These are phyloP conservation scores for Sporothrix luriei DNA, from an alignment of 2,329 filamentous ascomycete genomes.

Conservation along the genomic window DNA sequence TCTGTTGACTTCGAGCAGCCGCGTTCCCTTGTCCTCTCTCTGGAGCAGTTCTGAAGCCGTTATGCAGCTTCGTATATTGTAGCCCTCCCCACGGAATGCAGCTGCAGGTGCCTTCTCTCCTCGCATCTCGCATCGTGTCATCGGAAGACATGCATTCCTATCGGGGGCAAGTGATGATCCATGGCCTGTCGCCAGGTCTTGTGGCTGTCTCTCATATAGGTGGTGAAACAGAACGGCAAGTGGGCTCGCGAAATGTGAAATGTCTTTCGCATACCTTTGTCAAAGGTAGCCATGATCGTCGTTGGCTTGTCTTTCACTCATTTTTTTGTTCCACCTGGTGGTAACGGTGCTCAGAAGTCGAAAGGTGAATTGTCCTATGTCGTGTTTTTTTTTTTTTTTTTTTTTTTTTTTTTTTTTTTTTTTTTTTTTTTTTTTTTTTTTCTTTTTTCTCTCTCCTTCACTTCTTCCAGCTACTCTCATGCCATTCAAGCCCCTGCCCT, in stretches of 20 bases:
- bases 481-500: neutral
- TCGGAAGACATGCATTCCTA: too few relatives aligned
- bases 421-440: neutral
- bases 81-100: neutral
- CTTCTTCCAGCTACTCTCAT: neutral
- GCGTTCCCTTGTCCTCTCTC: neutral
- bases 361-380: neutral
- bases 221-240: neutral
- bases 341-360: neutral
- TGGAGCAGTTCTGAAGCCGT: neutral
- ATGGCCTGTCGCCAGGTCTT: too few relatives aligned
- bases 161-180: too few relatives aligned
- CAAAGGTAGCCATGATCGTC: neutral
- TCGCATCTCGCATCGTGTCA: constrained; percentile 23
- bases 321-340: neutral
- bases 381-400: too few relatives aligned
- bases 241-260: neutral
- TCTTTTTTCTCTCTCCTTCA: neutral
- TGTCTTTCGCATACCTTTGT: constrained; percentile 1
- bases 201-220: constrained; percentile 4
- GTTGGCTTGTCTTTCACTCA: neutral
- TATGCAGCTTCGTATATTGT: too few relatives aligned
- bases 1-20: neutral
- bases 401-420: neutral
- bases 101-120: constrained; percentile 5